These are phyloP conservation scores for Endocarpon pusillum DNA, from an alignment of 495 filamentous ascomycete genomes.

Conservation along the genomic window DNA sequence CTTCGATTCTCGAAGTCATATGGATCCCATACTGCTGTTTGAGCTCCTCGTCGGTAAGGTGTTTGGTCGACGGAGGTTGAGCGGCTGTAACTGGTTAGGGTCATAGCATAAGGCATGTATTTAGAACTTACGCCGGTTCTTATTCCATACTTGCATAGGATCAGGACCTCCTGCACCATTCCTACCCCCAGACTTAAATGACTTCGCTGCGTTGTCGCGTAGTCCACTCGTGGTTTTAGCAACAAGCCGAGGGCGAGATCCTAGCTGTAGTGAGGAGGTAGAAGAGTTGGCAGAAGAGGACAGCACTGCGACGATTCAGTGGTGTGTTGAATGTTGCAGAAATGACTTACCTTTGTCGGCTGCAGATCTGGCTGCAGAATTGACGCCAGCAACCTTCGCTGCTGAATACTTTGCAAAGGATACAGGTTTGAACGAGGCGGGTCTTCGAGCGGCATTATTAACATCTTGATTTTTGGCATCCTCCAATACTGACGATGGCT, in stretches of 20 bases:
- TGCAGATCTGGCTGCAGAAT: constrained; percentile 33
- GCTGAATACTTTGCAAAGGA: constrained; percentile 68
- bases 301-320: no score
- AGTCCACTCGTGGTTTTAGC: constrained; percentile 46
- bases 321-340: no score
- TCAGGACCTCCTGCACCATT: constrained; percentile 42
- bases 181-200: constrained; percentile 23
- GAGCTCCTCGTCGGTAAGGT: constrained; percentile 92
- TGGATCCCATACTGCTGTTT: constrained; percentile 94
- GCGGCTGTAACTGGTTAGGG: constrained; percentile 35
- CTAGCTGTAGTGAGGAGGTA: constrained; percentile 23
- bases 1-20: constrained; percentile 74
- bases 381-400: constrained; percentile 33
- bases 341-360: constrained; percentile 32
- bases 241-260: constrained; percentile 41
- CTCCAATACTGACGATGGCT: constrained; percentile 10
- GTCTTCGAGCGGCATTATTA: constrained; percentile 63
- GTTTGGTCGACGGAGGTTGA: constrained; percentile 66
- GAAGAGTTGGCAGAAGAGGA: constrained; percentile 23
- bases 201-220: constrained; percentile 33
- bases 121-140: constrained; percentile 67
- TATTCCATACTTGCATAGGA: constrained; percentile 83
- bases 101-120: constrained; percentile 1
- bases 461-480: constrained; percentile 44
- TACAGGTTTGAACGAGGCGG: constrained; percentile 79